Evolutionary conservation across 257 asterid species (phyloP).

Genomic region (Craterostigma plantagineum): DNA sequence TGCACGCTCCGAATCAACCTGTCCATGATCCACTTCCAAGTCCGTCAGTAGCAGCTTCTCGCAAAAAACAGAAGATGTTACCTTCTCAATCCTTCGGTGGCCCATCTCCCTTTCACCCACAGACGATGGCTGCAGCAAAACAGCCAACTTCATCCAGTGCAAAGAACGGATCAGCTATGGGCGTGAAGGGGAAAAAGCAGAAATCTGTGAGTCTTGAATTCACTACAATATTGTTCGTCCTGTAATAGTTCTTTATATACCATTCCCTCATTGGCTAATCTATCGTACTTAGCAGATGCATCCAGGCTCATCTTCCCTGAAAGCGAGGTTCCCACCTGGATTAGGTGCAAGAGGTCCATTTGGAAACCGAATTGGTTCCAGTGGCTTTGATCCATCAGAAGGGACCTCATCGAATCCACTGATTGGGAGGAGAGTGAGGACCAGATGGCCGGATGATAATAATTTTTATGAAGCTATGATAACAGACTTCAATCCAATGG

Average conservation of each 20-base stretch:
- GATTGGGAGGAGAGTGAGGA: conserved; percentile 77
- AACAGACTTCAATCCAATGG: conserved; percentile 39
- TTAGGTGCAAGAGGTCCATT: conserved; percentile 69
- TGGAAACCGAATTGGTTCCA: conserved; percentile 38
- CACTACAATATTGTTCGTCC: conserved; percentile 6
- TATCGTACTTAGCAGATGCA: conserved; percentile 18
- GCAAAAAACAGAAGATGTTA: conserved; percentile 41
- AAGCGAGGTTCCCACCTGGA: conserved; percentile 57
- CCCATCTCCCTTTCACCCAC: conserved; percentile 44
- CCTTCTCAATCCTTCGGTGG: conserved; percentile 56
- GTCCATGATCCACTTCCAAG: conserved; percentile 42
- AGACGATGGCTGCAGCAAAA: conserved; percentile 27
- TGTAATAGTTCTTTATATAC: conserved; percentile 1
- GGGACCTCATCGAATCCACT: conserved; percentile 35
- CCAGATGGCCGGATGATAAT: conserved; percentile 96
- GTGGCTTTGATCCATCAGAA: conserved; percentile 37
- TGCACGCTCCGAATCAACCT: too few species aligned
- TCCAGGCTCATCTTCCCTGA: conserved; percentile 42
- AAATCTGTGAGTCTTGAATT: conserved; percentile 36
- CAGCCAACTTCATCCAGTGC: conserved; percentile 51
- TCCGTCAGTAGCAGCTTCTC: conserved; percentile 58
- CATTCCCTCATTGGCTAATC: too few species aligned
- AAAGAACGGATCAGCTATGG: conserved; percentile 42
- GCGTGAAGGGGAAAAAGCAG: conserved; percentile 45
- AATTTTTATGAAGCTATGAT: conserved; percentile 84